Conservation (phyloP, 2,329 filamentous ascomycete genomes). For the Parastagonospora nodorum region DNA sequence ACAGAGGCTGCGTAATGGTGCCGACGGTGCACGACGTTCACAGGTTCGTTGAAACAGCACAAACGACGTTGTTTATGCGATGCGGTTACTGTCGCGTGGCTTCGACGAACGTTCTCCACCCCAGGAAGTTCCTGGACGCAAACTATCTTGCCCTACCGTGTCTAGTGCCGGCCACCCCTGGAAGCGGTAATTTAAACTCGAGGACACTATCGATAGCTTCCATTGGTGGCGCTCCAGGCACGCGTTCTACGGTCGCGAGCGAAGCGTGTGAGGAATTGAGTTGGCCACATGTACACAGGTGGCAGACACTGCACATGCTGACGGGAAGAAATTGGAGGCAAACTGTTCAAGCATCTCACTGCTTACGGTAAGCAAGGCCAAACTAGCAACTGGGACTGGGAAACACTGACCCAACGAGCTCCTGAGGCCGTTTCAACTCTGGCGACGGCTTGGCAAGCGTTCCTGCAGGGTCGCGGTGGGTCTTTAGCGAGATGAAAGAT, state of each 20-base stretch:
- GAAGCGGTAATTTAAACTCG: neutral
- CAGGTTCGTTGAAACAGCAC: slow-evolving; percentile 1
- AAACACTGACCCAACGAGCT: slow-evolving; percentile 29
- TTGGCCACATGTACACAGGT: slow-evolving; percentile 29
- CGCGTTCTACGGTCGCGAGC: neutral
- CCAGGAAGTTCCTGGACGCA: neutral
- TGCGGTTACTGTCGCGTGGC: neutral
- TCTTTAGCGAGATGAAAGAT: slow-evolving; percentile 32
- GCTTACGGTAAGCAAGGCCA: slow-evolving; percentile 3
- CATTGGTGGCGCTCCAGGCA: neutral
- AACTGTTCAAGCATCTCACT: slow-evolving; percentile 8
- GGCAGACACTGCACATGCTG: neutral
- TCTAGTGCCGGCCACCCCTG: neutral
- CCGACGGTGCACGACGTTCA: neutral
- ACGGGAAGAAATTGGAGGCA: neutral
- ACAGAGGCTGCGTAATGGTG: neutral
- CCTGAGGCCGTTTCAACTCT: slow-evolving; percentile 27
- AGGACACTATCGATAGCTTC: neutral
- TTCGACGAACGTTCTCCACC: neutral
- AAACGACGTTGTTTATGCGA: neutral
- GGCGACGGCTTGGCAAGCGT: slow-evolving; percentile 22
- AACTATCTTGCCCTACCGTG: neutral
- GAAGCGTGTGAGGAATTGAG: neutral
- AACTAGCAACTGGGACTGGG: slow-evolving; percentile 15
- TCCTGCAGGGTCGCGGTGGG: slow-evolving; percentile 21